Conservation (phyloP, 78 protist genomes). For the Monocercomonoides exilis region DNA sequence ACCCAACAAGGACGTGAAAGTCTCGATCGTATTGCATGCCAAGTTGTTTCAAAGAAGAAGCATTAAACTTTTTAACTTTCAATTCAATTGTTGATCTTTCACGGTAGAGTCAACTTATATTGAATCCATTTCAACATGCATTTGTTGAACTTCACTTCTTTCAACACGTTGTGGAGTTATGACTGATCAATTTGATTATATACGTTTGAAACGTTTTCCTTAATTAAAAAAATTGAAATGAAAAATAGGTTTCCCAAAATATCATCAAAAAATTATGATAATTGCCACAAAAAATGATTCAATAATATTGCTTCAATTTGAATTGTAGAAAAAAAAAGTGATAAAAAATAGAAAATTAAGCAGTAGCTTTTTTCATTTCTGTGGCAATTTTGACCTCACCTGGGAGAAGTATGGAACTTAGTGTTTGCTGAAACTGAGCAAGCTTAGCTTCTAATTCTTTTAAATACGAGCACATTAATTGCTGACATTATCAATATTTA, state of each 20-base stretch:
- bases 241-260: too few species aligned
- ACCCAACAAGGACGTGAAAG: conserved; percentile 59
- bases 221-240: too few species aligned
- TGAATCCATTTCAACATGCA: not conserved
- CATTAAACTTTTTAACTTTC: not conserved
- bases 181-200: too few species aligned
- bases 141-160: too few species aligned
- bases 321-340: too few species aligned
- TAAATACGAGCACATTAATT: not conserved
- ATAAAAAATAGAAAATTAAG: too few species aligned
- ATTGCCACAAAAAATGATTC: too few species aligned
- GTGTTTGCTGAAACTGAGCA: not conserved
- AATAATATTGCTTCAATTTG: too few species aligned
- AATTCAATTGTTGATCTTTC: not conserved
- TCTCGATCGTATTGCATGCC: conserved; percentile 63
- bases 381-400: not conserved
- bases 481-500: too few species aligned
- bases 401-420: not conserved
- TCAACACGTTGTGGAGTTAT: too few species aligned
- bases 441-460: not conserved
- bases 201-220: too few species aligned
- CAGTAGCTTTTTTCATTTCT: not conserved
- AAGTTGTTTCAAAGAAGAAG: conserved; percentile 11
- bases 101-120: not conserved
- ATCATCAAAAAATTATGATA: too few species aligned